Evolutionary conservation across 2,329 filamentous ascomycete genomes (phyloP).

Genomic region (Ceratocystis alfenasii): DNA sequence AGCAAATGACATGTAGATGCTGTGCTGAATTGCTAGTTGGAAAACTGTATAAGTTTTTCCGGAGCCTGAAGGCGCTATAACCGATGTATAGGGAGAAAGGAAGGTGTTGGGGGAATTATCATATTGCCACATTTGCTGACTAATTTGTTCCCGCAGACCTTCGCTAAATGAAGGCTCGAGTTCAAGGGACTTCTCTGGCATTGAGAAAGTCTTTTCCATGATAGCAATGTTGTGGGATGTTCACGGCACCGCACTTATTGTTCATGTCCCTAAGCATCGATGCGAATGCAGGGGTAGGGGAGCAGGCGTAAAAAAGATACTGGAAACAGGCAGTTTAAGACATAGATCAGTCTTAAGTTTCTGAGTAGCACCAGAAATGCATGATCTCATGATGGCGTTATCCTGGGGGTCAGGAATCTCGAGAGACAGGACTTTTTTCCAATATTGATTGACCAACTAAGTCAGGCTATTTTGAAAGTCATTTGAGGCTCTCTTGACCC

Average conservation of each 20-base stretch:
- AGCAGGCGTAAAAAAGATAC: not conserved
- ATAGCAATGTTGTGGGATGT: too few species aligned
- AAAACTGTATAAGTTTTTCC: not conserved
- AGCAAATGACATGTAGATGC: not conserved
- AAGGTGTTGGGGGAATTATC: not conserved
- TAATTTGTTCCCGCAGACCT: not conserved
- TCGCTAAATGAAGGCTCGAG: not conserved
- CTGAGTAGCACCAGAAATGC: too few species aligned
- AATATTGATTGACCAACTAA: too few species aligned
- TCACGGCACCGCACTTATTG: not conserved
- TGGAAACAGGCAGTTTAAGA: not conserved
- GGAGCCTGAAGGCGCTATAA: not conserved
- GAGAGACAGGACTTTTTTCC: too few species aligned
- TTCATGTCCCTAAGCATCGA: not conserved
- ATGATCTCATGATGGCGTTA: too few species aligned
- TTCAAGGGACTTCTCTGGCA: not conserved
- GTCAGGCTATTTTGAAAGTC: too few species aligned
- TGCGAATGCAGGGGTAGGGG: not conserved
- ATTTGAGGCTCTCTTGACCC: not conserved
- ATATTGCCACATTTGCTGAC: not conserved
- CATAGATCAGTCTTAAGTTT: too few species aligned
- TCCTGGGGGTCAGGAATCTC: too few species aligned
- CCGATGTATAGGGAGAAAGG: not conserved
- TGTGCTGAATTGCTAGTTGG: not conserved
- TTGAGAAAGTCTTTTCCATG: not conserved